Evolutionary conservation across 2,329 filamentous ascomycete genomes (phyloP).

Genomic region (Diaporthe sp.): DNA sequence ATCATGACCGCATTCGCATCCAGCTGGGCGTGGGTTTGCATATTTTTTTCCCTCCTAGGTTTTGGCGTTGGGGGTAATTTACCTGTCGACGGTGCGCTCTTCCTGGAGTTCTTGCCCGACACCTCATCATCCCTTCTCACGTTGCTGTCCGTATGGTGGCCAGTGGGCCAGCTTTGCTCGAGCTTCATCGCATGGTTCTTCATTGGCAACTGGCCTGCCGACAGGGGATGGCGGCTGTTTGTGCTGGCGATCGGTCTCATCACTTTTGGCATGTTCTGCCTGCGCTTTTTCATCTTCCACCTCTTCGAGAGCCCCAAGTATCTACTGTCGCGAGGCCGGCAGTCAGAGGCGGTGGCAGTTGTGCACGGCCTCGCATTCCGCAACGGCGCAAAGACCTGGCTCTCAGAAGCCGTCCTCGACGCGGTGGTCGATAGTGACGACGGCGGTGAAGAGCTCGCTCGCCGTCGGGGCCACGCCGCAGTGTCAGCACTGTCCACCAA

Average conservation of each 20-base stretch:
- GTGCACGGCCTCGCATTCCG: constrained; percentile 83
- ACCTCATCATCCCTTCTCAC: constrained; percentile 81
- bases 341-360: constrained; percentile 83
- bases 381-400: constrained; percentile 79
- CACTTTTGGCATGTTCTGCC: constrained; percentile 83
- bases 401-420: constrained; percentile 79
- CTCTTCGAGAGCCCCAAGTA: constrained; percentile 91
- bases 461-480: constrained; percentile 36
- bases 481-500: constrained; percentile 47
- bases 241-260: constrained; percentile 78
- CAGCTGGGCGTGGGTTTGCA: constrained; percentile 76
- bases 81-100: constrained; percentile 84
- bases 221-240: constrained; percentile 84
- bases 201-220: constrained; percentile 76
- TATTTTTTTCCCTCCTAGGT: constrained; percentile 73
- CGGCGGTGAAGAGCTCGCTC: constrained; percentile 5
- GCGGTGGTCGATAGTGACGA: constrained; percentile 62
- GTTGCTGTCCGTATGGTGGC: constrained; percentile 89
- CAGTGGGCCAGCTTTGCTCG: constrained; percentile 82
- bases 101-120: constrained; percentile 86
- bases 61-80: constrained; percentile 82
- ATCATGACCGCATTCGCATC: constrained; percentile 77
- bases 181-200: constrained; percentile 82
- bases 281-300: constrained; percentile 84
- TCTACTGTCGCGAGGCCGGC: constrained; percentile 80